Evolutionary conservation across 352 stramenopile genomes (phyloP), one percentile per base, ranked within the genome.

Genomic region (Pythium phragmitis): DNA sequence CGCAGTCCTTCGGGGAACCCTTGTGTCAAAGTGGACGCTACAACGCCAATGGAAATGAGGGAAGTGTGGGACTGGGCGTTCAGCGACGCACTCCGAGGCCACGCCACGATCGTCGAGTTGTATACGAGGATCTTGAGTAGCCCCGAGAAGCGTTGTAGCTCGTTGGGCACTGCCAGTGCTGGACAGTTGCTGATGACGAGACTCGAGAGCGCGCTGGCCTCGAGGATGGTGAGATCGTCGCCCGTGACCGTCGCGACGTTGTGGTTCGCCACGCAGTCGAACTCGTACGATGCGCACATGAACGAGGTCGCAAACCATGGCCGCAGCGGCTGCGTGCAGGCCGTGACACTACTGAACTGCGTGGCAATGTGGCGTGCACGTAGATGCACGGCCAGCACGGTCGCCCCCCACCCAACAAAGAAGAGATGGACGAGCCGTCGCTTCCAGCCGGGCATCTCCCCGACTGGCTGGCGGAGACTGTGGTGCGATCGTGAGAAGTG

Each of bases 111-210:
- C 5, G 59, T 77, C 30, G 67, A 69, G 55, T 80, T 80, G 63
- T 77, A 80, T 14, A 80, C 16, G 47, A 75, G 51, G 33, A 80
- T 57, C 43, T 74, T 74, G 56, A 75, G 60, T 33, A 80, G 17
- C 13, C 68, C 64, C 1, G 63, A 65, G 39, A 80, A 80, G 21
- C 57, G 54, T 36, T 73, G 69, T 17, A 80, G 47, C 23, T 60
- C 48, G 0, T 63, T 1, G 0, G 73, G 73, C 63, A 80, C 68
- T 8, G 50, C 57, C 11, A 80, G 48, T 19, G 58, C 63, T 12
- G 63, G 69, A 33, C 73, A 80, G 34, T 80, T 73, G 17, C 69
- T 57, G 36, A 80, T 67, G 26, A 73, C 62, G 4, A 80, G 60
- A 23, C 57, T 58, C 26, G 69, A 69, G n/a, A 79, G 56, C 9